Base-by-base conservation (phyloP, 257 asterid species). In the Ilex asprella region DNA sequence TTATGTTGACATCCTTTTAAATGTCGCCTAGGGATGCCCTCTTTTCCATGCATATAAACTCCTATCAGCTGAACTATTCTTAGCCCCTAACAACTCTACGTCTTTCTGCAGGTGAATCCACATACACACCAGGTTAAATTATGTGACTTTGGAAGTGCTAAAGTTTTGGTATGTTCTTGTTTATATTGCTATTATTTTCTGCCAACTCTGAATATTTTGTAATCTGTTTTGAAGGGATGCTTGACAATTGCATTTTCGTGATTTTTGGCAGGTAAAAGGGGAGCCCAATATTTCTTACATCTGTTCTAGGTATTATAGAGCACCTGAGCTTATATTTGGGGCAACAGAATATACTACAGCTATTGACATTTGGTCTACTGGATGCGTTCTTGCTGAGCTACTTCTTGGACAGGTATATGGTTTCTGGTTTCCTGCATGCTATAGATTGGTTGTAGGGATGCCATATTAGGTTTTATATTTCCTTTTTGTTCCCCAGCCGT, bases 71-170 rank as follows among this genome's bases (percentile, higher is more conserved):
- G 30, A 7, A 61, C 16, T 13, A 14, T 57, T 66, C 54, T 59
- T 12, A 55, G 57, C n/a, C 47, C 31, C 11, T 52, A 59, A 13
- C 35, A 30, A 16, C 30, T 60, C 58, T 55, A 27, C 15, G 51
- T 16, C 16, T 47, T 78, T 57, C 71, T 69, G 53, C 82, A 83
- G 89, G 86, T 83, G 70, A 80, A 83, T 67, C 86, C 89, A 31
- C 89, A 83, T 67, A 83, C 89, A 29, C 89, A 83, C 66, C 89
- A 83, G 71, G 84, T 83, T 35, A 78, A 79, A 53, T 68, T 82
- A 71, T 82, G 82, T 55, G 86, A 74, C 67, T 80, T 80, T 65
- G 84, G 86, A 43, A 81, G 81, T 56, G 84, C 83, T 16, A 81
- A 78, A 81, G 84, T 75, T 57, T 64, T 81, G 80, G 84, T 80